Evolutionary conservation across 2,329 filamentous ascomycete species (phyloP), one percentile per base, ranked within the genome.

Genomic region (Sarocladium strictum): DNA sequence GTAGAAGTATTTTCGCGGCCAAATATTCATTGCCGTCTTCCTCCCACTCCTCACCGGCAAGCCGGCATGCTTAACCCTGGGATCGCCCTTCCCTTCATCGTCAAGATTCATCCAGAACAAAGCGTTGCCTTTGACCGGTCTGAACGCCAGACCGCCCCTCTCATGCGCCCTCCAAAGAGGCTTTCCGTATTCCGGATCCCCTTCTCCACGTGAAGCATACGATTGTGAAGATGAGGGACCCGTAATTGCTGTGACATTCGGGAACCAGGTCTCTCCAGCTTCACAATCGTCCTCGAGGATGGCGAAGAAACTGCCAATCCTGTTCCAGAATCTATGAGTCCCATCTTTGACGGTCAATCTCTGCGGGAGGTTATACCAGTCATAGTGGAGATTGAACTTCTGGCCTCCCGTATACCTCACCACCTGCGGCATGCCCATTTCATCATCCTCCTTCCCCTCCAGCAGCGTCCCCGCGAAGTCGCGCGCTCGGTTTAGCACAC

Each of bases 1-100:
- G 47, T 51, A 51, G 27, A 51, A 51, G 23, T 51, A 51, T 23
- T 17, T 51, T 19, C 47, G 12, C n/a, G 47, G 47, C 47, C 47
- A 51, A 29, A 51, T 51, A 35, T 51, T 51, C 47, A 51, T 51
- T 3, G 47, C 47, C 26, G 47, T 51, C 47, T 51, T 51, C 47
- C 17, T 11, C 2, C 47, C 47, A 6, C 27, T 35, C 3, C 27
- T 35, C 17, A 51, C 47, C 29, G 47, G 47, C 47, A 51, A 14
- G 3, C 47, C 47, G 17, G 47, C 47, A 35, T 51, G 47, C 47
- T 24, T 51, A 6, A 51, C 47, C 15, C 47, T 33, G 27, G n/a
- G 17, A 23, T 51, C 47, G 17, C 47, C 47, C 17, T 51, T 35
- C 7, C 47, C 47, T 14, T 51, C 29, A 3, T 4, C 47, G 47